Percentiles rank a stretch among this genome's conserved stretches.
Evolutionary conservation across 2,329 filamentous ascomycete species (phyloP).

Genomic region (Botrytis fragariae): DNA sequence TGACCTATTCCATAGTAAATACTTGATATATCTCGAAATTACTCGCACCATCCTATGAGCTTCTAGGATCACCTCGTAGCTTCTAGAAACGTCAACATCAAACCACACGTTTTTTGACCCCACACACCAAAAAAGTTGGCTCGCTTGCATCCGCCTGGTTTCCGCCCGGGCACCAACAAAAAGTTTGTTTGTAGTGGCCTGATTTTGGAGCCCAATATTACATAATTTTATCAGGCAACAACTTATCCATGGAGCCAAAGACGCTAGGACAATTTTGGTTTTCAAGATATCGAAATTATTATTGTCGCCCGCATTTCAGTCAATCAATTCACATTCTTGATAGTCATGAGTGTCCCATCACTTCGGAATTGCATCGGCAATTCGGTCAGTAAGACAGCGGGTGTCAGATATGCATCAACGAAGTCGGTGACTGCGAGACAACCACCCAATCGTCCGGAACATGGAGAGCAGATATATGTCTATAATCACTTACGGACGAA

Average conservation of each 20-base stretch:
- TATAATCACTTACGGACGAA: constrained; percentile 42
- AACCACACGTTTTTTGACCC: constrained; percentile 4
- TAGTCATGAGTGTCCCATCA: constrained; percentile 26
- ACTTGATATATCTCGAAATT: constrained; percentile 10
- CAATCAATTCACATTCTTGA: constrained; percentile 17
- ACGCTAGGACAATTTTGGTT: constrained; percentile 21
- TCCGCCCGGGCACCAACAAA: neutral
- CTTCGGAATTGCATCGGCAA: constrained; percentile 18
- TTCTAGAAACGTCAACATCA: constrained; percentile 18
- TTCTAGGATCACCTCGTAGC: constrained; percentile 5
- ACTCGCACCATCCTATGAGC: neutral
- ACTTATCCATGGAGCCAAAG: neutral
- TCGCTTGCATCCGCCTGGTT: neutral
- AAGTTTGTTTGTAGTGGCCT: neutral
- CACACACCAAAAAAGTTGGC: constrained; percentile 9
- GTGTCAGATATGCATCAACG: constrained; percentile 24
- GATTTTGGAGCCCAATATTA: constrained; percentile 2
- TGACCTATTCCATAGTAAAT: constrained; percentile 7
- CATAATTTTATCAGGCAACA: neutral
- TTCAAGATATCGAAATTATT: constrained; percentile 20
- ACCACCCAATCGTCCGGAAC: constrained; percentile 27
- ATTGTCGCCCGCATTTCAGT: neutral
- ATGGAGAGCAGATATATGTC: constrained; percentile 42
- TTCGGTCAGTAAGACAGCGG: neutral
- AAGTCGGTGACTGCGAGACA: constrained; percentile 8